These are phyloP conservation scores for Suhomyces bolitotheri DNA, from an alignment of 1,139 yeast genomes.

Conservation along the genomic window DNA sequence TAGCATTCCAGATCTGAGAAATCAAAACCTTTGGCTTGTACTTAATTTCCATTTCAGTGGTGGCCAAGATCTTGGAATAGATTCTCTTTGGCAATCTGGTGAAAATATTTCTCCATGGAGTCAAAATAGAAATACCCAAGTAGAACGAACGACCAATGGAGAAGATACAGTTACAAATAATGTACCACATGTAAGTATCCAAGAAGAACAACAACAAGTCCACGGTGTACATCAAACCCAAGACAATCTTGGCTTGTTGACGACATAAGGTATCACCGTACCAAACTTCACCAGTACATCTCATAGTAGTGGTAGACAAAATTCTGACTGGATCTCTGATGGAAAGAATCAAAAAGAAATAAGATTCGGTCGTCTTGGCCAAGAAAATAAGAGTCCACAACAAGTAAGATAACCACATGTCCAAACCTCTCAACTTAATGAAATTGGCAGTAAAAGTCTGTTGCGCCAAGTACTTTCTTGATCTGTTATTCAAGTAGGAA, in stretches of 20 bases:
- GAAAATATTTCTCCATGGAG: conserved; percentile 99
- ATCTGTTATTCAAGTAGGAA: conserved; percentile 82
- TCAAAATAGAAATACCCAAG: conserved; percentile 95
- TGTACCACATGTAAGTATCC: conserved; percentile 99
- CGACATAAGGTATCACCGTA: conserved; percentile 72
- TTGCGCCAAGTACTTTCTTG: conserved; percentile 88
- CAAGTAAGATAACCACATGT: conserved; percentile 95
- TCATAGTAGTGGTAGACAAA: conserved; percentile 47
- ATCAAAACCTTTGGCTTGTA: conserved; percentile 97
- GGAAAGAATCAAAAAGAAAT: conserved; percentile 87
- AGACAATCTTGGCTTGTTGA: conserved; percentile 82
- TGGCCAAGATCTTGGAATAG: conserved; percentile 93
- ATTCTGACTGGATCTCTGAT: conserved; percentile 91
- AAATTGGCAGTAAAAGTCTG: conserved; percentile 96
- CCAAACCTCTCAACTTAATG: conserved; percentile 76
- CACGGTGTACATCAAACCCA: conserved; percentile 89
- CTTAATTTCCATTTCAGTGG: conserved; percentile 98
- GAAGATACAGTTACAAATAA: conserved; percentile 89
- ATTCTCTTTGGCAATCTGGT: conserved; percentile 98
- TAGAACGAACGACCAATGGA: conserved; percentile 97
- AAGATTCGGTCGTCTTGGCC: conserved; percentile 88
- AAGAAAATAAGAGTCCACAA: conserved; percentile 87
- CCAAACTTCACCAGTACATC: conserved; percentile 85
- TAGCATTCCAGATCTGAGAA: conserved; percentile 98
- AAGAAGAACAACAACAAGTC: conserved; percentile 94